Evolutionary conservation across 192 early-diverging fungal genomes (phyloP).

Genomic region (Funneliformis geosporum): DNA sequence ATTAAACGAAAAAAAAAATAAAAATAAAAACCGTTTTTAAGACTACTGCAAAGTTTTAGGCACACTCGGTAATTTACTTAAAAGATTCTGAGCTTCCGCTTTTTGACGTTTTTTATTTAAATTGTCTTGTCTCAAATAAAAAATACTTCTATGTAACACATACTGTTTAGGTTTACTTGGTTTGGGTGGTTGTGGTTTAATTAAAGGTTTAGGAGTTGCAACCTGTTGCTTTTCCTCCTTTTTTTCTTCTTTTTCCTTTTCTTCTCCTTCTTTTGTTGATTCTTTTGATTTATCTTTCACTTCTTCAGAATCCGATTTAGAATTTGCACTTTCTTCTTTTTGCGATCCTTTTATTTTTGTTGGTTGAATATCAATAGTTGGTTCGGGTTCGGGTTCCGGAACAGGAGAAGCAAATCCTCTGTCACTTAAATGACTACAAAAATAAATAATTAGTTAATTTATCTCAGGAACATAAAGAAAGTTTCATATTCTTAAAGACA

Average conservation of each 20-base stretch:
- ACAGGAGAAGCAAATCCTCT: constrained; percentile 36
- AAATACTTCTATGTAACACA: constrained; percentile 46
- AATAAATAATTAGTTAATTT: neutral
- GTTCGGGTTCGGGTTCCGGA: constrained; percentile 2
- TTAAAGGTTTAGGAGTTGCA: constrained; percentile 5
- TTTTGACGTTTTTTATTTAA: constrained; percentile 35
- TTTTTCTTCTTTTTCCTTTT: constrained; percentile 29
- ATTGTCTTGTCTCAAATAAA: constrained; percentile 45
- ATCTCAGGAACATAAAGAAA: neutral
- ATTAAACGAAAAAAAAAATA: too few species aligned
- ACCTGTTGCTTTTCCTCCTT: constrained; percentile 17
- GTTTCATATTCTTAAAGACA: neutral
- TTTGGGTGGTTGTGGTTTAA: neutral
- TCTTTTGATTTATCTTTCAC: constrained; percentile 3
- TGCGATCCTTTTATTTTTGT: neutral
- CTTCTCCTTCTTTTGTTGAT: constrained; percentile 29
- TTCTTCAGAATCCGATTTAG: constrained; percentile 33
- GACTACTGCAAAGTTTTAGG: constrained; percentile 31
- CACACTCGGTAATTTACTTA: constrained; percentile 43
- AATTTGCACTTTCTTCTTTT: neutral
- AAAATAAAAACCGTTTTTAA: neutral
- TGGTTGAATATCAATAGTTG: constrained; percentile 3
- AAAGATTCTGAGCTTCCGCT: constrained; percentile 32
- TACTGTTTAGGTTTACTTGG: constrained; percentile 38
- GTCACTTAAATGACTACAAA: constrained; percentile 41